These are phyloP conservation scores for Cenchrus purpureus DNA, from an alignment of 176 grass and related monocot species.

Conservation along the genomic window DNA sequence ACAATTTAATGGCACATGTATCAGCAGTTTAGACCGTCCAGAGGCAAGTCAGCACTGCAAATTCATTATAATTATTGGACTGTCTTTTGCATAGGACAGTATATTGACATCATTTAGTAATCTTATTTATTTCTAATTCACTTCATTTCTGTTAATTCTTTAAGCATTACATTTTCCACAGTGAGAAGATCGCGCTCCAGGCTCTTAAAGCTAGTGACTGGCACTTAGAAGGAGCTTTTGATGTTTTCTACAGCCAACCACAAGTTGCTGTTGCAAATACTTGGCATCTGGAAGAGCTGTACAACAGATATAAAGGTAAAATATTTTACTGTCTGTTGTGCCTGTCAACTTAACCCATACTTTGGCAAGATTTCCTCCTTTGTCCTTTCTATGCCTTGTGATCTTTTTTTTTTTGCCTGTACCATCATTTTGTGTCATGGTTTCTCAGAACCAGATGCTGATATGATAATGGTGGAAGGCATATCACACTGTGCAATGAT, in stretches of 20 bases:
- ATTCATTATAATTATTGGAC: too few species aligned
- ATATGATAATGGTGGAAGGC: constrained; percentile 97
- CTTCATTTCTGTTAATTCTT: neutral
- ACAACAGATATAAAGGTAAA: constrained; percentile 90
- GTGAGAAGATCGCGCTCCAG: constrained; percentile 95
- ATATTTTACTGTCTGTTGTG: neutral
- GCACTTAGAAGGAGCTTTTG: constrained; percentile 99
- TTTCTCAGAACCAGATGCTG: constrained; percentile 73
- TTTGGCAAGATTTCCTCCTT: too few species aligned
- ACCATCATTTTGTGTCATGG: too few species aligned
- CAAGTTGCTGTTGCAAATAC: constrained; percentile 77
- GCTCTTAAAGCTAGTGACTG: constrained; percentile 96
- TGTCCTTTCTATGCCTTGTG: too few species aligned
- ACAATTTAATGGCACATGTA: too few species aligned
- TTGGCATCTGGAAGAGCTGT: constrained; percentile 83
- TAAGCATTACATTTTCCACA: constrained; percentile 28
- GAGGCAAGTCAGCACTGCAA: too few species aligned
- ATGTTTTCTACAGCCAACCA: constrained; percentile 94
- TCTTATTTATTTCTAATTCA: too few species aligned
- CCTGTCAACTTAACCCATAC: too few species aligned
- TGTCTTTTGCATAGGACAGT: too few species aligned
- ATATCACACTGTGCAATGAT: constrained; percentile 95
- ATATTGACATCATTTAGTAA: too few species aligned
- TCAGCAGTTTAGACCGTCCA: too few species aligned
- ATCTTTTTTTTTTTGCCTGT: constrained; percentile 18